Conservation (phyloP, 2,329 filamentous ascomycete genomes). For the Metarhizium humberi region DNA sequence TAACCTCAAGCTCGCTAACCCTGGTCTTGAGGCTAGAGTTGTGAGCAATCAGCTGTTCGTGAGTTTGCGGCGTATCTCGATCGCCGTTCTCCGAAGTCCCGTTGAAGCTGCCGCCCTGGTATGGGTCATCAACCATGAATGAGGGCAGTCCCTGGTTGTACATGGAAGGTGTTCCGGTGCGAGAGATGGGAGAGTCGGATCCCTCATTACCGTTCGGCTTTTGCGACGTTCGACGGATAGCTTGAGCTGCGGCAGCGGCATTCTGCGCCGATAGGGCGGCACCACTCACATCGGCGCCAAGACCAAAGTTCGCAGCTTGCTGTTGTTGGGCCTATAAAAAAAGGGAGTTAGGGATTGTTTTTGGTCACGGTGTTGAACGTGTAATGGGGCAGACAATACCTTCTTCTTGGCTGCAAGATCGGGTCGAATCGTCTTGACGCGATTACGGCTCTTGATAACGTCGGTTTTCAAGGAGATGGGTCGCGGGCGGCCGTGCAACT, state of each 20-base stretch:
- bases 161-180: slow-evolving; percentile 68
- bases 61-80: slow-evolving; percentile 65
- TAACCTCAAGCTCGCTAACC: slow-evolving; percentile 89
- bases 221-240: slow-evolving; percentile 53
- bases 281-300: slow-evolving; percentile 44
- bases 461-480: slow-evolving; percentile 97
- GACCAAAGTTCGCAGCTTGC: slow-evolving; percentile 31
- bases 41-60: slow-evolving; percentile 68
- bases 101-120: slow-evolving; percentile 40
- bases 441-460: slow-evolving; percentile 98
- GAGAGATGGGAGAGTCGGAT: slow-evolving; percentile 69
- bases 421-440: slow-evolving; percentile 78
- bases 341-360: neutral
- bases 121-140: slow-evolving; percentile 68
- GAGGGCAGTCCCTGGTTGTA: slow-evolving; percentile 67
- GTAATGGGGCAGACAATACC: slow-evolving; percentile 37
- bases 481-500: slow-evolving; percentile 85
- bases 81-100: slow-evolving; percentile 36
- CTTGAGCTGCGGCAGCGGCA: slow-evolving; percentile 44
- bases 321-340: slow-evolving; percentile 19
- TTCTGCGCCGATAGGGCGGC: slow-evolving; percentile 43
- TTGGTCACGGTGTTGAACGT: neutral
- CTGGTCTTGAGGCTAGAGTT: slow-evolving; percentile 90
- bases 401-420: slow-evolving; percentile 78
- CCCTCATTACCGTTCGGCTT: slow-evolving; percentile 69